Base-by-base conservation (phyloP, 768 basidiomycete genomes). In the Phaeotremella fagi region DNA sequence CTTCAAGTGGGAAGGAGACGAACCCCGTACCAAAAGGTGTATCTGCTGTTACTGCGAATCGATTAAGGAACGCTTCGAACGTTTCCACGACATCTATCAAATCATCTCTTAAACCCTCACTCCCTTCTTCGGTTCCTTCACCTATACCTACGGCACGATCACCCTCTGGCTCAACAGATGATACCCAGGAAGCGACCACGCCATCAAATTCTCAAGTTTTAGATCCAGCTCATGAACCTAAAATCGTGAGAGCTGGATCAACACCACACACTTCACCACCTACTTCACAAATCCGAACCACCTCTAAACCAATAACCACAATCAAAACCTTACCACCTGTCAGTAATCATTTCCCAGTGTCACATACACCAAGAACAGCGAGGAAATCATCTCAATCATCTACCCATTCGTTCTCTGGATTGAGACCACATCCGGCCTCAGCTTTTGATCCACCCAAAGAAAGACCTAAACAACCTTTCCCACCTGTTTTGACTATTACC, bases 361-460 rank as follows among this genome's bases (percentile, higher is more conserved):
- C n/a, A n/a, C n/a, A n/a, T n/a, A n/a, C n/a, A n/a, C 45, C 54
- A 12, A 45, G 59, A 3, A 24, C 45, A 15, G 25, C 44, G n/a
- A 28, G 64, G 5, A 65, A 61, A 29, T 29, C 43, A 4, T 58
- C 55, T 12, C 36, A 48, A 5, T 33, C 50, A 15, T 43, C 37
- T 43, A 52, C 45, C 16, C 31, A 23, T 4, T 59, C 57, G 16
- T 53, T 31, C 3, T 52, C 50, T 11, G 33, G 22, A 5, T 25
- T 50, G 1, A 35, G 46, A 14, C 37, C 35, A 25, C 69, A 71
- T 52, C 69, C 69, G 9, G 66, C 69, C 1, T 57, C 64, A 7
- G 69, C 69, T 12, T 71, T 71, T 45, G 69, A 71, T 50, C 69
- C 69, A 12, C 63, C 65, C 7, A 29, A 48, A 18, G 27, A 26